These are phyloP conservation scores for Euphorbia schlechtendalii DNA, from an alignment of 441 rosid species.

Conservation along the genomic window DNA sequence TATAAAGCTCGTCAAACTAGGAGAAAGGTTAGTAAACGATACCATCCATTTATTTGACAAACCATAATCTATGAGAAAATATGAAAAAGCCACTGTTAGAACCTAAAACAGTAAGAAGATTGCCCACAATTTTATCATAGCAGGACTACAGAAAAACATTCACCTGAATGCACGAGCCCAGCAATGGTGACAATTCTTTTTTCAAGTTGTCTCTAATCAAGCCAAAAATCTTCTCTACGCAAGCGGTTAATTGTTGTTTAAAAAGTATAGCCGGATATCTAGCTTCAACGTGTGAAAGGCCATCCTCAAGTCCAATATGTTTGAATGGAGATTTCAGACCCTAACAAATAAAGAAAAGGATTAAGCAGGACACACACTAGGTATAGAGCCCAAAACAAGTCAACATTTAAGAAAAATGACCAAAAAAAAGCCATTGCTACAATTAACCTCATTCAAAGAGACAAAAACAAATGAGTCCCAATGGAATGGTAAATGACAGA, in stretches of 20 bases:
- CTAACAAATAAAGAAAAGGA: slow-evolving; percentile 29
- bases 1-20: background rate
- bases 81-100: too few relatives aligned
- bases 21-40: too few relatives aligned
- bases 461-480: background rate
- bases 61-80: too few relatives aligned
- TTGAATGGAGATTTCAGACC: slow-evolving; percentile 81
- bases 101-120: too few relatives aligned
- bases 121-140: background rate
- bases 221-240: slow-evolving; percentile 98
- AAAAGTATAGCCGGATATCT: slow-evolving; percentile 92
- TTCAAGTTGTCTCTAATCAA: slow-evolving; percentile 92
- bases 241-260: slow-evolving; percentile 94
- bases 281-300: slow-evolving; percentile 75
- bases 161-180: slow-evolving; percentile 90
- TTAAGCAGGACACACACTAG: slow-evolving; percentile 5
- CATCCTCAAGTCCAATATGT: slow-evolving; percentile 66
- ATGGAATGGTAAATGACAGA: background rate
- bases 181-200: slow-evolving; percentile 83
- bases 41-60: too few relatives aligned
- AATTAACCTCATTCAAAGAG: background rate
- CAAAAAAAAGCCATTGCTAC: background rate
- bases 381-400: background rate
- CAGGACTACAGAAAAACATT: slow-evolving; percentile 9
- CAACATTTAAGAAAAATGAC: background rate